Evolutionary conservation across 306 rosid species (phyloP), one percentile per base, ranked within the genome.

Genomic region (Quercus parvula): DNA sequence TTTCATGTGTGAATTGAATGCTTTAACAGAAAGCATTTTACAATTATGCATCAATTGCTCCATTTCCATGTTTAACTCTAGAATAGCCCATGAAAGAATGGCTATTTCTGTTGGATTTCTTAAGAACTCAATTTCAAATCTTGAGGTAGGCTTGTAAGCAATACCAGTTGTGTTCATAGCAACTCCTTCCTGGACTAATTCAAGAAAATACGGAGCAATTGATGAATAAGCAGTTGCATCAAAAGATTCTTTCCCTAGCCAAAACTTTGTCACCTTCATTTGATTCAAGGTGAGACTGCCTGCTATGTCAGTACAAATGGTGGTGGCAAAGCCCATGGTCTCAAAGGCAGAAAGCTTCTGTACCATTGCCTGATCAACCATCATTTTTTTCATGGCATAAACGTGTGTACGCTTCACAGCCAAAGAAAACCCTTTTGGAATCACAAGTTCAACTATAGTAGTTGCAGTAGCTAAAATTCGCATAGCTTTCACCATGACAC

Each of bases 81-180:
- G 1, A 24, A 72, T 58, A 27, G 85, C 85, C 90, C 80, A 81
- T 6, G 72, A 83, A 72, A 86, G 79, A 35, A 86, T 75, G 5
- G 90, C 80, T 27, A 81, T 76, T 54, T 81, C 85, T 4, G 74
- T 86, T 41, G 82, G 84, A 41, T 84, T 79, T 1, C 86, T 75
- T 0, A 81, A 73, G 55, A 83, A 24, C 61, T 86, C 87, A 10
- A 63, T 62, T n/a, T 69, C 56, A 0, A 74, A 66, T 28, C 35
- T 71, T 33, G 64, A 69, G 5, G 5, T 76, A 19, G 85, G 71
- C 58, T 1, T 81, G 70, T 79, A 79, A 18, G 76, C 71, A 59
- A 66, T 58, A 7, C 79, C 75, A 4, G 80, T 75, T 0, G 82
- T 71, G 74, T 75, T 83, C 1, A 83, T 30, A 8, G 77, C 82